Evolutionary conservation across 2,329 filamentous ascomycete genomes (phyloP), one percentile per base, ranked within the genome.

Genomic region (Alternaria angustiovoidea): DNA sequence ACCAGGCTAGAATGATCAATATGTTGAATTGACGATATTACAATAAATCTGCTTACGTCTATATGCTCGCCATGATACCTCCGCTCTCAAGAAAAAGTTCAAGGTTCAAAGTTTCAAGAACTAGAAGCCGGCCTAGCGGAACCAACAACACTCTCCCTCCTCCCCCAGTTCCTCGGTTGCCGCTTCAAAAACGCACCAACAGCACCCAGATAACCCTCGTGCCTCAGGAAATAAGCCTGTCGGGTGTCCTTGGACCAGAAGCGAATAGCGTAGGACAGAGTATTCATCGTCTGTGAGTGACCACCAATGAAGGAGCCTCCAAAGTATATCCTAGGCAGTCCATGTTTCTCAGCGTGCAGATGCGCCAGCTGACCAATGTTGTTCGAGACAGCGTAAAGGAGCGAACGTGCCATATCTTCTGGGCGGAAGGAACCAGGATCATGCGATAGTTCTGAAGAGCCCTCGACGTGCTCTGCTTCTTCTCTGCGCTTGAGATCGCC

Each of bases 311-410:
- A 99, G 7, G 91, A 95, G 24, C 95, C 95, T 22, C 95, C 95
- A 79, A 99, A 99, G 82, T 99, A 99, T 62, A 99, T 98, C 74
- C 94, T 89, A 64, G 92, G 91, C 26, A 98, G 84, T 46, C 90
- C 87, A 81, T 99, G 94, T 75, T 97, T 95, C 77, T 97, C 94
- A 6, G 93, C 95, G 76, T 98, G 95, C n/a, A 99, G 84, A 78
- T 95, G 97, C 43, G 95, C 93, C 70, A 99, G 96, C 81, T 99
- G 95, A 16, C 95, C 95, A 65, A 98, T 97, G 80, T 98, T 98
- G 83, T 98, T 98, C 77, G 86, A 88, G 30, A 98, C 93, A 24
- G 95, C 95, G 80, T 97, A 99, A 0, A 99, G 87, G 18, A 99
- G 85, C 47, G 93, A 97, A 32, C 94, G 86, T 24, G 92, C 95